Evolutionary conservation across 306 rosid genomes (phyloP).

Genomic region (Rosa multiflora): DNA sequence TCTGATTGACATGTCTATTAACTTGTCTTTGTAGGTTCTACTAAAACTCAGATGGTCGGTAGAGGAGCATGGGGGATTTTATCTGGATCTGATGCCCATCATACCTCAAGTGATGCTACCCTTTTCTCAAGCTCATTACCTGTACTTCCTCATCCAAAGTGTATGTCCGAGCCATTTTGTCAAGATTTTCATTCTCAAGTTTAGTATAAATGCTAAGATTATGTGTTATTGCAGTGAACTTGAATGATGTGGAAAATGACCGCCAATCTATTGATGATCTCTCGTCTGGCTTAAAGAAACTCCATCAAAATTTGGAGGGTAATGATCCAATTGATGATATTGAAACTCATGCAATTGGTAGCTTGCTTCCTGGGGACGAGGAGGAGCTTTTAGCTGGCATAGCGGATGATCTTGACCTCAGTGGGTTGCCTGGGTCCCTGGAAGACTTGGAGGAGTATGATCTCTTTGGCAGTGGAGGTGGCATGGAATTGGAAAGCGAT

Average conservation of each 20-base stretch:
- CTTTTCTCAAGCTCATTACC: conserved; percentile 83
- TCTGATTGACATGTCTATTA: conserved; percentile 17
- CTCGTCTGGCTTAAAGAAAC: conserved; percentile 45
- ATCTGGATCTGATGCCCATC: conserved; percentile 54
- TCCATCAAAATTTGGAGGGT: conserved; percentile 41
- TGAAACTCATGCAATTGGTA: conserved; percentile 46
- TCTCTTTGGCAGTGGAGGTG: conserved; percentile 79
- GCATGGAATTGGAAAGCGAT: conserved; percentile 84
- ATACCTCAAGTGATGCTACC: conserved; percentile 67
- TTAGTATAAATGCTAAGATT: conserved; percentile 14
- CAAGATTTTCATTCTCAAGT: conserved; percentile 10
- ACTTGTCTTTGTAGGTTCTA: conserved; percentile 42
- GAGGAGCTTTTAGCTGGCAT: conserved; percentile 76
- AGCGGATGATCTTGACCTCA: conserved; percentile 77
- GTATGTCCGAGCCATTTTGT: conserved; percentile 40
- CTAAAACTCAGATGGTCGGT: conserved; percentile 45
- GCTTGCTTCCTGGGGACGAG: conserved; percentile 73
- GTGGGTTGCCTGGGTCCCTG: conserved; percentile 73
- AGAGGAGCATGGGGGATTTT: conserved; percentile 43
- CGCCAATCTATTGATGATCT: conserved; percentile 51
- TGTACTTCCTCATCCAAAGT: conserved; percentile 68
- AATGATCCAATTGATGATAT: conserved; percentile 49
- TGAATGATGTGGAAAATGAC: conserved; percentile 49
- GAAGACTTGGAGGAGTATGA: conserved; percentile 89
- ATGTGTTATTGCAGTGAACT: conserved; percentile 54